Percentiles rank a stretch among this genome's conserved stretches.
These are phyloP conservation scores for Lactifluus volemus DNA, from an alignment of 768 basidiomycete genomes.

Conservation along the genomic window DNA sequence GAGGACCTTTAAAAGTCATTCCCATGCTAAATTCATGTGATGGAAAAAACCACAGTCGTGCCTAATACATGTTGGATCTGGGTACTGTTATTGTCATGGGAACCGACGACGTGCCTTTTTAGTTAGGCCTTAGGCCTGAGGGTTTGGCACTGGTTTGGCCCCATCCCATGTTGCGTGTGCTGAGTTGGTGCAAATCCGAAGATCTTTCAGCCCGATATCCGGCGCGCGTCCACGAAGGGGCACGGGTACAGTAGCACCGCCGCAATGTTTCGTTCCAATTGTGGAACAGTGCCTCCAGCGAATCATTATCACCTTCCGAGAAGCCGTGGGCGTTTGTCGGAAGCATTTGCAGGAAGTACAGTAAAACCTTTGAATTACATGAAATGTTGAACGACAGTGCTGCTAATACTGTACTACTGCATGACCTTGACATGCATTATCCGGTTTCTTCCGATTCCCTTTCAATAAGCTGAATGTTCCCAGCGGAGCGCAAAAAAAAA, in stretches of 20 bases:
- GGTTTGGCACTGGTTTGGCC: too few relatives aligned
- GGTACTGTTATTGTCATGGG: background rate
- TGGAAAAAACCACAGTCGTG: too few relatives aligned
- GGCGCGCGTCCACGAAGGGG: background rate
- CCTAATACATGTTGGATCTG: background rate
- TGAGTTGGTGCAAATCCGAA: background rate
- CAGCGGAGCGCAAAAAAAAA: background rate
- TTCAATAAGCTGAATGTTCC: background rate
- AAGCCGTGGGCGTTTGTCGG: background rate
- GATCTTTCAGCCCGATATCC: background rate
- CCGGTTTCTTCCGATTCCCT: too few relatives aligned
- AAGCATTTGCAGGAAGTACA: too few relatives aligned
- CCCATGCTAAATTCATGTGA: background rate
- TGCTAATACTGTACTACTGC: too few relatives aligned
- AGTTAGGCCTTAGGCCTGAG: background rate
- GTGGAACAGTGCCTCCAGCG: background rate
- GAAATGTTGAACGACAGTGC: too few relatives aligned
- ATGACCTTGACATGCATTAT: too few relatives aligned
- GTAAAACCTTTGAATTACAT: too few relatives aligned
- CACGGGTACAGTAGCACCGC: background rate
- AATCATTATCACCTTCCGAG: background rate
- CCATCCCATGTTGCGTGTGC: background rate
- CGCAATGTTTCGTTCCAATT: background rate
- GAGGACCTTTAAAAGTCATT: constrained; percentile 5
- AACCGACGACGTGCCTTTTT: background rate